Conservation (phyloP, 2,329 filamentous ascomycete species). For the Epichloe amarillans region DNA sequence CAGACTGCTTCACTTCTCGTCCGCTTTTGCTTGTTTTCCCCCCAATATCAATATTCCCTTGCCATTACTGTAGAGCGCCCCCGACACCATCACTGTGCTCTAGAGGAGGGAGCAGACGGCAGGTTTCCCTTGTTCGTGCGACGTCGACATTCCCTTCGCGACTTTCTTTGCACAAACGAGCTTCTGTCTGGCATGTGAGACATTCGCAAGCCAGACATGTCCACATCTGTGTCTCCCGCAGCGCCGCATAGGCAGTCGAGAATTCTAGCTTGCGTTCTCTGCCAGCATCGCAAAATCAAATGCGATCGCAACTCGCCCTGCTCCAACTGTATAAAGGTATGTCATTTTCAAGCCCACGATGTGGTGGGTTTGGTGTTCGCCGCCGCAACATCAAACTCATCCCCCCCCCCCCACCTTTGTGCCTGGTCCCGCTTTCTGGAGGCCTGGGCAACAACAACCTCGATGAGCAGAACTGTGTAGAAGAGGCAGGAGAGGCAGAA, state of each 20-base stretch:
- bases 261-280: constrained; percentile 41
- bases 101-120: too few species aligned
- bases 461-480: background rate
- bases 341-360: constrained; percentile 6
- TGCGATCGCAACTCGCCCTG: constrained; percentile 47
- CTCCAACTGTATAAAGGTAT: constrained; percentile 46
- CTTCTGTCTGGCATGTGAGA: constrained; percentile 18
- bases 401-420: background rate
- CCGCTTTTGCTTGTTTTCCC: too few species aligned
- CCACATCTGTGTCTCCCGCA: constrained; percentile 13
- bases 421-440: background rate
- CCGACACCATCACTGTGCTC: too few species aligned
- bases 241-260: constrained; percentile 27
- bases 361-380: background rate
- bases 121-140: background rate
- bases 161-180: background rate
- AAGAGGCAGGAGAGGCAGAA: background rate
- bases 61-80: too few species aligned
- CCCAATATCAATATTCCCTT: too few species aligned
- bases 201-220: constrained; percentile 16
- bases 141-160: background rate
- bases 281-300: constrained; percentile 50
- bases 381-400: background rate
- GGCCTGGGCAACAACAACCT: background rate
- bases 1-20: too few species aligned